These are phyloP conservation scores for Afroboletus lepidellus DNA, from an alignment of 1,284 basidiomycete species.

Conservation along the genomic window DNA sequence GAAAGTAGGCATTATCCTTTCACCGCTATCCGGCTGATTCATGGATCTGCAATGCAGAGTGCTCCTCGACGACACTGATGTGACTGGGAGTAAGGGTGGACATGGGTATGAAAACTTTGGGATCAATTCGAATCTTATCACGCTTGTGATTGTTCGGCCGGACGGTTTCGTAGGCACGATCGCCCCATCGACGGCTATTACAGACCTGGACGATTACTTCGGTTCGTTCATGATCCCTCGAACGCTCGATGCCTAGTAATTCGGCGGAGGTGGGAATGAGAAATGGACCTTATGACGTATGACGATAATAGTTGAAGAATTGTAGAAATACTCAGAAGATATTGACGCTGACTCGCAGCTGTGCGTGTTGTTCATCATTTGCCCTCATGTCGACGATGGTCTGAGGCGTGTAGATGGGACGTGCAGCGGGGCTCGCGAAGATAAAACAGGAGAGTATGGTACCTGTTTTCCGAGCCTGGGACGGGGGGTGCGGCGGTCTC, in stretches of 20 bases:
- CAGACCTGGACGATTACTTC: not conserved
- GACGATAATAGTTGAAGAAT: too few species aligned
- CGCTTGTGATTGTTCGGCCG: not conserved
- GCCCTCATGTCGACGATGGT: too few species aligned
- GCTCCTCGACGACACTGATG: not conserved
- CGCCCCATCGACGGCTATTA: not conserved
- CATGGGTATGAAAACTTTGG: not conserved
- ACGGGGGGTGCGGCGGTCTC: too few species aligned
- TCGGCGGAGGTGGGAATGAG: not conserved
- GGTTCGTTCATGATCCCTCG: not conserved
- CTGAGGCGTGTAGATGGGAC: too few species aligned
- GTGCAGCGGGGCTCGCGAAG: too few species aligned
- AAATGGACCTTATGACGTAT: too few species aligned
- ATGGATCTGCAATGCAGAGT: not conserved
- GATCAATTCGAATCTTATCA: not conserved
- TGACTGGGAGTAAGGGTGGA: not conserved
- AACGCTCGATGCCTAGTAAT: not conserved
- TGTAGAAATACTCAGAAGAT: too few species aligned
- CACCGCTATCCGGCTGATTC: not conserved
- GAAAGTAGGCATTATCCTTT: conserved; percentile 43
- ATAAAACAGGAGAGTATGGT: too few species aligned
- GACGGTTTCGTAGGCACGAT: not conserved
- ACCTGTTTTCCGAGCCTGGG: too few species aligned
- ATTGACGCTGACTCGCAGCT: too few species aligned
- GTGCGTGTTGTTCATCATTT: too few species aligned